phyloP scores from a whole-genome alignment of 1,284 basidiomycete genomes.

The Fomitopsis palustris region DNA sequence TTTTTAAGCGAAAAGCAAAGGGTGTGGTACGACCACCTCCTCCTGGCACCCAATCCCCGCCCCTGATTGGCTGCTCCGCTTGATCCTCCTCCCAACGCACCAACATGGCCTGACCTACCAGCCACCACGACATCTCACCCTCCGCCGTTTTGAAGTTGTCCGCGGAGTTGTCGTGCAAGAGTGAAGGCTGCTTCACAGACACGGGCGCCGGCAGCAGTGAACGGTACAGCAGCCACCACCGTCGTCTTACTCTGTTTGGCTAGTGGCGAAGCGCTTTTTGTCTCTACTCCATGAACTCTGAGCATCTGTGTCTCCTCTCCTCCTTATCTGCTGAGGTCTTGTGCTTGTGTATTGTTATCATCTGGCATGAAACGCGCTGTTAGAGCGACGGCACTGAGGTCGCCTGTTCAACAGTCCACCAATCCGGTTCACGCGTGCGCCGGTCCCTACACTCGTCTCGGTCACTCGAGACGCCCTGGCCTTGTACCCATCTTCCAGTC shows the following conservation, averaged over 20 bases:
- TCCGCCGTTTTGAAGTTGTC: background rate
- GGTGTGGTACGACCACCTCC: slow-evolving; percentile 7
- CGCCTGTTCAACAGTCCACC: background rate
- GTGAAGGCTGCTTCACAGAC: no score
- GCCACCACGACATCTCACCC: background rate
- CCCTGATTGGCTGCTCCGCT: slow-evolving; percentile 5
- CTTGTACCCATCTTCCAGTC: background rate
- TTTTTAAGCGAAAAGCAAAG: slow-evolving; percentile 9
- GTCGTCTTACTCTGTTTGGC: no score
- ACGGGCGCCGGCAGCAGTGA: no score
- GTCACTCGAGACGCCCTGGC: background rate
- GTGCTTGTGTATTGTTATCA: background rate
- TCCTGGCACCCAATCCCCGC: background rate
- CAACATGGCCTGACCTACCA: background rate
- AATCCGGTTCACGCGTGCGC: background rate
- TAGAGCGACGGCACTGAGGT: background rate
- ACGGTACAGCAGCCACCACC: no score
- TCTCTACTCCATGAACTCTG: background rate
- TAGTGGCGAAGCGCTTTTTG: background rate
- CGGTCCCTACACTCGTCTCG: background rate
- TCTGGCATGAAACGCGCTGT: background rate
- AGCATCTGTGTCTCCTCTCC: background rate
- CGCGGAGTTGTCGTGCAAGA: background rate
- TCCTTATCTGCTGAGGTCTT: background rate
- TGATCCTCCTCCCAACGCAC: background rate